These are phyloP conservation scores for Tetrahymena borealis DNA, from an alignment of 73 alveolate species.

Conservation along the genomic window DNA sequence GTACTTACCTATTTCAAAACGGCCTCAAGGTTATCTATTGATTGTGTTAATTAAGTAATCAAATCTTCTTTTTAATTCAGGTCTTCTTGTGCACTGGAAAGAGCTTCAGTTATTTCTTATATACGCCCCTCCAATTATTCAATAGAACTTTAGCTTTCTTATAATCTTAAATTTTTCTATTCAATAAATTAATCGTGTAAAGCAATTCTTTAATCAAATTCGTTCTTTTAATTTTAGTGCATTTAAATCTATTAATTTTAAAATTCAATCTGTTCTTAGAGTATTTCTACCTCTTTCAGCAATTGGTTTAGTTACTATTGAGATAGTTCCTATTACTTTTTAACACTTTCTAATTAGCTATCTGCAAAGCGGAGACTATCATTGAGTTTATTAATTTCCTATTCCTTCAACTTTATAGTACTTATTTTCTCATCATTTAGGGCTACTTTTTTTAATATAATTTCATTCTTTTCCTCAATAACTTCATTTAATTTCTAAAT, in stretches of 20 bases:
- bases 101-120: background rate
- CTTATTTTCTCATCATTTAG: background rate
- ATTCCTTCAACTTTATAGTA: background rate
- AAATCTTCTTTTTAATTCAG: background rate
- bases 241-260: background rate
- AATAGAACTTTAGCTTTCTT: too few species aligned
- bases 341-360: background rate
- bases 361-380: background rate
- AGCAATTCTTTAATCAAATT: background rate
- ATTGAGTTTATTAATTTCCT: background rate
- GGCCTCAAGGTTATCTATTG: background rate
- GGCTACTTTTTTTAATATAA: background rate
- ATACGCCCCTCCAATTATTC: too few species aligned
- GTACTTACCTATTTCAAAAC: background rate
- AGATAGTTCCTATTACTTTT: background rate
- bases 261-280: background rate
- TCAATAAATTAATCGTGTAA: background rate
- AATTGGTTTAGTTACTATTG: too few species aligned
- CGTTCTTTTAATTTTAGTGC: background rate
- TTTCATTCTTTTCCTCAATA: background rate
- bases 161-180: background rate
- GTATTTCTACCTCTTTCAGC: background rate
- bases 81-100: background rate
- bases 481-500: background rate
- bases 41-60: background rate